Evolutionary conservation across 2,329 filamentous ascomycete species (phyloP).

Genomic region (Dactylellina parvicollis): DNA sequence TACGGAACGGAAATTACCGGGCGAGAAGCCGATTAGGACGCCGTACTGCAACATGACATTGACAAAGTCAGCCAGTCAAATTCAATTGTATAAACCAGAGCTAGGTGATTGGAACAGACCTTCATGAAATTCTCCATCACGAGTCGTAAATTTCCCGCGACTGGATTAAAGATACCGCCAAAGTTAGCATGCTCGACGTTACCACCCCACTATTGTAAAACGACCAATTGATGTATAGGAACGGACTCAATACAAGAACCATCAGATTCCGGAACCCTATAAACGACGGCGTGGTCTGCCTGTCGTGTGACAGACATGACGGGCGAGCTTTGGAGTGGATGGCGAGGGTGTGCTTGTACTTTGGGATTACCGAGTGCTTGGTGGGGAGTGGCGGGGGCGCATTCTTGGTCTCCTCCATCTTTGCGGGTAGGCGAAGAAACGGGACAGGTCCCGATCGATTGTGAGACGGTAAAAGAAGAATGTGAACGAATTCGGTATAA

Average conservation of each 20-base stretch:
- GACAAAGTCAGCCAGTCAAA: neutral
- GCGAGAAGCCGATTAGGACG: slow-evolving; percentile 88
- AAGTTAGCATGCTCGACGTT: slow-evolving; percentile 48
- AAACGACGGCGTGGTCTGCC: slow-evolving; percentile 79
- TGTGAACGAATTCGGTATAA: no score
- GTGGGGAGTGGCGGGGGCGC: slow-evolving; percentile 57
- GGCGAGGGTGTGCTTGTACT: slow-evolving; percentile 91
- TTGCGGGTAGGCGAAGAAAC: neutral
- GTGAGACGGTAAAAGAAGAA: neutral
- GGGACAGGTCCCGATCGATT: neutral
- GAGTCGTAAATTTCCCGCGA: slow-evolving; percentile 90
- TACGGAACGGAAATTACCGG: slow-evolving; percentile 83
- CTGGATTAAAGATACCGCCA: slow-evolving; percentile 63
- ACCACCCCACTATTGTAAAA: neutral
- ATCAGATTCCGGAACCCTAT: slow-evolving; percentile 95
- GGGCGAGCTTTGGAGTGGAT: slow-evolving; percentile 77
- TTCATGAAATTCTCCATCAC: slow-evolving; percentile 98
- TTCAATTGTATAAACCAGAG: neutral
- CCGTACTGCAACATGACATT: slow-evolving; percentile 75
- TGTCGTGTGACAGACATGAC: slow-evolving; percentile 88
- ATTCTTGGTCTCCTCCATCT: slow-evolving; percentile 55
- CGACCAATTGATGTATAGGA: slow-evolving; percentile 14
- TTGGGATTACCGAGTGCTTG: slow-evolving; percentile 66
- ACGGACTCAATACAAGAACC: slow-evolving; percentile 85
- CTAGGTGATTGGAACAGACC: slow-evolving; percentile 63